Base-by-base conservation (phyloP, 805 yeast genomes). In the Pichia phayaonensis region DNA sequence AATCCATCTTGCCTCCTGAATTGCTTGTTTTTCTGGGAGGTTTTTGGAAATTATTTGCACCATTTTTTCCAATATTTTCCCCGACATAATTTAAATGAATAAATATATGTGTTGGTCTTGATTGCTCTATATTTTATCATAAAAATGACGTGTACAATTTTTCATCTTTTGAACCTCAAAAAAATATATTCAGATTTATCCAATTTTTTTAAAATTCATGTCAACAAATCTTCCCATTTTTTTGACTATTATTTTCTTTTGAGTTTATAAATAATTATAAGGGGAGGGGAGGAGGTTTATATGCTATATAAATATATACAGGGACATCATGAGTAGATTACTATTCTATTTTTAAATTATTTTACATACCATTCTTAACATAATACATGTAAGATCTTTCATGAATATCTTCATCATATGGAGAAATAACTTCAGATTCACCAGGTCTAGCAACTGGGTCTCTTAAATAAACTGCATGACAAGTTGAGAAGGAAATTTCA, bases 391-490 rank as follows among this genome's bases (percentile, higher is more conserved):
- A 90, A 40, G 97, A 96, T 67, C 95, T 81, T 72, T 90, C 94
- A 62, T 92, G 97, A 57, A 83, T 80, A 53, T 82, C 83, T 55
- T 80, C 74, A 39, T 84, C 83, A 68, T 84, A 88, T 49, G 99
- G 99, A 50, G 96, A 75, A 55, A 94, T 86, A 53, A 94, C 95
- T 73, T 94, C 99, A 31, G 96, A 86, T 64, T 87, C 90, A 51
- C 97, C 97, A 8, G 97, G 97, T 67, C 97, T 81, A 15, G 97
- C 96, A 46, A 94, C 90, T 16, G 99, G 99, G 67, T 94, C 96
- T 70, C 97, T 84, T 67, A 94, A 71, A 68, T 92, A 94, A n/a
- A 94, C 86, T 6, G 97, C 97, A 66, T 90, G 97, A 66, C 98
- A 92, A 6, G 97, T 89, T 55, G 79, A 78, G 68, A 87, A 92